phyloP scores from a whole-genome alignment of 2,329 filamentous ascomycete species.

The Pestalotiopsis sp. region DNA sequence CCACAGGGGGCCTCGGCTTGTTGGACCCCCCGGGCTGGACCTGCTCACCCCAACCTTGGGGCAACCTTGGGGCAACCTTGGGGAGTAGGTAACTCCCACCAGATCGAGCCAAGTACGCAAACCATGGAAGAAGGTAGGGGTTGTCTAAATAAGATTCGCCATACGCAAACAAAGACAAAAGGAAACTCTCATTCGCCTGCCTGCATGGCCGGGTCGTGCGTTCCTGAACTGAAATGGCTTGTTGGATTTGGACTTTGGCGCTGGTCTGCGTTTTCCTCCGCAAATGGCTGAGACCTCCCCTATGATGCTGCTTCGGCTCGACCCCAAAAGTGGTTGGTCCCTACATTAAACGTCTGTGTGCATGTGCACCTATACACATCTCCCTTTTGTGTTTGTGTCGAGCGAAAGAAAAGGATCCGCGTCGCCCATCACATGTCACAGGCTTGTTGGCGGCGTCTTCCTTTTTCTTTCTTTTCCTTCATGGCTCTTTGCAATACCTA shows the following conservation, averaged over 20 bases:
- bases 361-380: background rate
- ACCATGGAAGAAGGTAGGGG: background rate
- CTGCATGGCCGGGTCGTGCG: background rate
- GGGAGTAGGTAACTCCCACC: background rate
- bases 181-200: background rate
- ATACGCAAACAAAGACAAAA: background rate
- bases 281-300: background rate
- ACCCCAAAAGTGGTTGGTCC: background rate
- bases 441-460: background rate
- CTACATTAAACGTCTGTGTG: background rate
- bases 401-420: background rate
- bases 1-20: background rate
- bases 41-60: background rate
- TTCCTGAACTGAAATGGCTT: background rate
- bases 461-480: background rate
- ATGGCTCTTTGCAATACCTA: background rate
- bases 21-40: background rate
- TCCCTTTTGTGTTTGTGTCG: background rate
- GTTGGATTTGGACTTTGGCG: background rate
- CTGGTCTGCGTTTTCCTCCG: background rate
- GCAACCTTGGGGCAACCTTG: no score
- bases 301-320: background rate
- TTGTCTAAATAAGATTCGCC: background rate
- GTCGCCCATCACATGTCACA: background rate
- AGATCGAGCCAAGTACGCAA: background rate